Evolutionary conservation across 768 basidiomycete genomes (phyloP), one percentile per base, ranked within the genome.

Genomic region (Basidioascus undulatus): DNA sequence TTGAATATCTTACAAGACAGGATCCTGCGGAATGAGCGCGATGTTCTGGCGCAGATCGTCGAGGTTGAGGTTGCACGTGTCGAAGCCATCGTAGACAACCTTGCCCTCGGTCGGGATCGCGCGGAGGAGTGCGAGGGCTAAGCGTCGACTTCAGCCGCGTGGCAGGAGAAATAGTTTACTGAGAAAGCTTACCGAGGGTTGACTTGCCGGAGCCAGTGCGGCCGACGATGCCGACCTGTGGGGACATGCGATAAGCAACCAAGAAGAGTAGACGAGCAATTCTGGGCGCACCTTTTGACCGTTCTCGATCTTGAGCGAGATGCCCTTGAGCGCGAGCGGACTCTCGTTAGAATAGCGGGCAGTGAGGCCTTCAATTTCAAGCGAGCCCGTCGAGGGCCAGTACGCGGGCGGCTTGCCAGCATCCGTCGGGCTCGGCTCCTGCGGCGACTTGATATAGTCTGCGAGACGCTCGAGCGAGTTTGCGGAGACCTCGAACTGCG

Each of bases 21-120:
- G 52, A 44, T 69, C 68, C 32, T 72, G 70, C 3, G 71, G 71
- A 31, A 72, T 73, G 46, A 73, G 69, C 3, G 72, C 74, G 41
- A 76, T 66, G 42, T 63, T 66, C 2, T 65, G 61, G 32, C 74
- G 59, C 34, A 76, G 56, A 6, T 59, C 62, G 46, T 73, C 64
- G 11, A 76, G 57, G 47, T 72, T 72, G n/a, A 74, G 52, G 1
- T 55, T 53, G 31, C 58, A 53, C 0, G 66, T 70, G 18, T 58
- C 56, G 21, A 67, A 46, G 8, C 67, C 70, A 46, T 75, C 73
- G 41, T 68, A 70, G 44, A 58, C 60, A 20, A 72, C 64, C 12
- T 55, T 57, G 1, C 72, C 73, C 32, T 66, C 64, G 1, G 69
- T 71, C 25, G 64, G 59, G 26, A 75, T 70, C 52, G 69, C 65